Evolutionary conservation across 306 rosid genomes (phyloP).

Genomic region (Begonia fuchsioides): DNA sequence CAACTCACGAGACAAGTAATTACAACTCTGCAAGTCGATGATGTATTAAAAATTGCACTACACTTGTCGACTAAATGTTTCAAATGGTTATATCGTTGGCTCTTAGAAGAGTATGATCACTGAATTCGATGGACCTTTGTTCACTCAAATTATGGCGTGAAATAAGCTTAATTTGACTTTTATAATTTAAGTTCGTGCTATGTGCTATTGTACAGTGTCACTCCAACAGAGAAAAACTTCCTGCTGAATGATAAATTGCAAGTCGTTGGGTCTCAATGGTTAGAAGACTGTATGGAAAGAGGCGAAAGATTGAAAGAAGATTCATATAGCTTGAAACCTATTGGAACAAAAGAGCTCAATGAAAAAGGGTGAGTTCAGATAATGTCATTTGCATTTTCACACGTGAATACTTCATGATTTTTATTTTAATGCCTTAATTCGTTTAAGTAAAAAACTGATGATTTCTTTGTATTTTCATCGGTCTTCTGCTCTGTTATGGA

Average conservation of each 20-base stretch:
- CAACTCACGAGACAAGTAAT: not conserved
- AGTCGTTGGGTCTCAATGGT: slow-evolving; percentile 63
- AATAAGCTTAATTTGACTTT: not conserved
- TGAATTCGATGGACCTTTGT: too few species aligned
- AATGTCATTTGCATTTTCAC: too few species aligned
- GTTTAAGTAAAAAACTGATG: too few species aligned
- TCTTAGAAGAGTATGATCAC: too few species aligned
- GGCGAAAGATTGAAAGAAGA: slow-evolving; percentile 53
- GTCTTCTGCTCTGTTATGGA: too few species aligned
- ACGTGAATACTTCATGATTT: too few species aligned
- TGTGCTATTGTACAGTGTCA: slow-evolving; percentile 30
- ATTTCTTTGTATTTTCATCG: too few species aligned
- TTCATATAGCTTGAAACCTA: slow-evolving; percentile 54
- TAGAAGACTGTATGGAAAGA: slow-evolving; percentile 55
- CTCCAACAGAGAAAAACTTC: slow-evolving; percentile 28
- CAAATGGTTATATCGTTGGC: too few species aligned
- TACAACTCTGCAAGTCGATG: not conserved
- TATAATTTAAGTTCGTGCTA: slow-evolving; percentile 1
- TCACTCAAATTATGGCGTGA: too few species aligned
- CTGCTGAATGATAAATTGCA: slow-evolving; percentile 39
- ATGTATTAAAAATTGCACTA: not conserved
- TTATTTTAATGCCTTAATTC: too few species aligned
- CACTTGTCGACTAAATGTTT: too few species aligned
- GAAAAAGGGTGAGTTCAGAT: slow-evolving; percentile 45
- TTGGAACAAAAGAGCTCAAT: slow-evolving; percentile 24